Conservation (phyloP, 129 eudicot species). For the Centella asiatica region DNA sequence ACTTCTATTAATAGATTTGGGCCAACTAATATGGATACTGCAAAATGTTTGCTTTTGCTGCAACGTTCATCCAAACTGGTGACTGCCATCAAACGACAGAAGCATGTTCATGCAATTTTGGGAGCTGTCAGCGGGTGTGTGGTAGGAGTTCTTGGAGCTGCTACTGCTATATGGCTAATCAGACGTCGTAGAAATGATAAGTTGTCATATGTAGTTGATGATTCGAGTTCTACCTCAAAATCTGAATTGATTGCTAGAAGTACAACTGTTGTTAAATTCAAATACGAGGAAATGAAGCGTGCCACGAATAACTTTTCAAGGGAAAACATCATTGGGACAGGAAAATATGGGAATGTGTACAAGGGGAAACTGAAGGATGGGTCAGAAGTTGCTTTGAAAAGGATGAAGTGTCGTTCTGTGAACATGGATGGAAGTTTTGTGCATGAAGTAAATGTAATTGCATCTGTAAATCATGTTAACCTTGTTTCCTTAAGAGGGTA, state of each 20-base stretch:
- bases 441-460: not conserved
- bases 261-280: not conserved
- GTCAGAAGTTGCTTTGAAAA: conserved; percentile 3
- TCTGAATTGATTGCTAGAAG: too few species aligned
- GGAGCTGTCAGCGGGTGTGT: not conserved
- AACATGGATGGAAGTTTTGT: not conserved
- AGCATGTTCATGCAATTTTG: not conserved
- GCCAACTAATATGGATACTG: not conserved
- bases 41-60: not conserved
- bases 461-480: conserved; percentile 1
- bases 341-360: conserved; percentile 2
- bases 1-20: not conserved
- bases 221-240: not conserved
- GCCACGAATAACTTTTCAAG: not conserved
- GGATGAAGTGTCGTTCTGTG: not conserved
- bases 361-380: not conserved
- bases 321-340: conserved; percentile 1
- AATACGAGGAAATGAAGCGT: conserved; percentile 1
- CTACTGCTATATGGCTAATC: too few species aligned
- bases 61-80: too few species aligned
- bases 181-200: not conserved
- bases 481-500: not conserved
- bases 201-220: not conserved
- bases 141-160: too few species aligned
- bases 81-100: too few species aligned